Evolutionary conservation across 768 basidiomycete genomes (phyloP), one percentile per base, ranked within the genome.

Genomic region (Leccinum disarticulatum): DNA sequence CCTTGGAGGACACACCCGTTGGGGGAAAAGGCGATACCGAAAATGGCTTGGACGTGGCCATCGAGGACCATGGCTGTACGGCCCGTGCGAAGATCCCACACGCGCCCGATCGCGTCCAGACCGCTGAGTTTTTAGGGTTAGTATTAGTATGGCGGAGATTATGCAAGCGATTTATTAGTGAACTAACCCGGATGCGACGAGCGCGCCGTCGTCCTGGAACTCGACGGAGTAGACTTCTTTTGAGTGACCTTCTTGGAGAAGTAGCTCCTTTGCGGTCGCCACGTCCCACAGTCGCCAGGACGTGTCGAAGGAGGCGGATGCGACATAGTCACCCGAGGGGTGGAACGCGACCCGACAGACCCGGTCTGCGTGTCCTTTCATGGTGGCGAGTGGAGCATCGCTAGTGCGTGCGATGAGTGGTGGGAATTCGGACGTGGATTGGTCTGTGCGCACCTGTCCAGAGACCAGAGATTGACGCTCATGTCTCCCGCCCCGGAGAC

Each of bases 201-300:
- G 77, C 9, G 95, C 88, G 3, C 97, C 97, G 72, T 98, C 97
- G 66, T 88, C 84, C 71, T 99, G 97, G 71, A 97, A 98, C 63
- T 93, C 93, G n/a, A 99, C 82, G 2, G 93, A 80, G 70, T 96
- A 98, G 0, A 98, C 95, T 70, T 97, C 95, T 70, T 95, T 95
- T 4, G 94, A 94, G 70, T 99, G 97, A 0, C 97, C 97, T 73
- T 98, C 95, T 74, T 99, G 97, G 11, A 95, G 74, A 30, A 96
- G 76, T 11, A 99, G 72, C 67, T 97, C 93, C 72, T 86, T 87
- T 2, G 86, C 78, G 0, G 87, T 91, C 54, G 81, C 80, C 14
- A 94, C 88, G 73, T 99, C 96, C 97, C 97, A 99, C 55, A 98
- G 74, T 48, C 97, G 80, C 97, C 97, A 99, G 28, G 96, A 92